phyloP scores from a whole-genome alignment of 2,329 filamentous ascomycete genomes.

The Ceratocystis alfenasii region DNA sequence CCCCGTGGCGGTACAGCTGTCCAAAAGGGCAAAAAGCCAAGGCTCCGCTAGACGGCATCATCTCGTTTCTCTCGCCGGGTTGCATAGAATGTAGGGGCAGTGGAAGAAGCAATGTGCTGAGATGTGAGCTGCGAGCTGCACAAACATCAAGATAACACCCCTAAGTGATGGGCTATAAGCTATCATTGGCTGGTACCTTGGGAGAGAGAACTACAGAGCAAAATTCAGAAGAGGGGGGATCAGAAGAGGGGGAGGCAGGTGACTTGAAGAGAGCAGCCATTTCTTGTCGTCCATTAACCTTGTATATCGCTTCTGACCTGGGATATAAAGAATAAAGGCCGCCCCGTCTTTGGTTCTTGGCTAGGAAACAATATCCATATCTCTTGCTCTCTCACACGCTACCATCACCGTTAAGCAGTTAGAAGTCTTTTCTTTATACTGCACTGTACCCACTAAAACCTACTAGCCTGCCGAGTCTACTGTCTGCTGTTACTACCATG shows the following conservation, averaged over 20 bases:
- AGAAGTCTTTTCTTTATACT: neutral
- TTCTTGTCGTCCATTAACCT: neutral
- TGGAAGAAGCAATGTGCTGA: neutral
- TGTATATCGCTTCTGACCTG: neutral
- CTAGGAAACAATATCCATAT: neutral
- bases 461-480: neutral
- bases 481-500: neutral
- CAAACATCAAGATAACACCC: neutral
- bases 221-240: neutral
- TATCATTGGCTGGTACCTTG: neutral
- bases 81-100: neutral
- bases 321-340: neutral
- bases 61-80: neutral
- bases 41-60: neutral
- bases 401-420: neutral
- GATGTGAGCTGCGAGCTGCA: neutral
- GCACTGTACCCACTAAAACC: neutral
- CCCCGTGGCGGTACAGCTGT: neutral
- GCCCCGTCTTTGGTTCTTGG: neutral
- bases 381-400: neutral
- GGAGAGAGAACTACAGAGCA: neutral
- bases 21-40: neutral
- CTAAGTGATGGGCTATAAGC: neutral
- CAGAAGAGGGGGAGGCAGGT: neutral
- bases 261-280: neutral